Evolutionary conservation across 2,329 filamentous ascomycete species (phyloP), one percentile per base, ranked within the genome.

Genomic region (Fusarium sp.): DNA sequence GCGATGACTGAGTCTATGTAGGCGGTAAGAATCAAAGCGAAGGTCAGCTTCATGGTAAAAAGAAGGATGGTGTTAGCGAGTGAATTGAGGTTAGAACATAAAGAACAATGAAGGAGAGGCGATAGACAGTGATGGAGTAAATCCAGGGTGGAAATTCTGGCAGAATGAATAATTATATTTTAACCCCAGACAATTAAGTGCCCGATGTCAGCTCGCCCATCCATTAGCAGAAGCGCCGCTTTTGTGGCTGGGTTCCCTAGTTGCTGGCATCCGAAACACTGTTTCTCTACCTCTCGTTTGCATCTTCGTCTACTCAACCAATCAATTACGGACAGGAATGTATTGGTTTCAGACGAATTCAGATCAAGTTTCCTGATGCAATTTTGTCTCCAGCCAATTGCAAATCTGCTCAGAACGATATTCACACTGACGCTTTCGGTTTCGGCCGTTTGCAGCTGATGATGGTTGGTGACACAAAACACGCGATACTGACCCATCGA

Each of bases 161-260:
- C 6, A 18, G 13, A 3, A 13, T n/a, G 6, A 2, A 5, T 21
- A 35, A 15, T 37, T 55, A 55, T 54, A n/a, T 18, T 6, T 8
- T n/a, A 15, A 10, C 5, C 11, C 1, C 5, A 26, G 12, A 1
- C 16, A 4, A 15, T 2, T 9, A 8, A 15, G 6, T 10, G 3
- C 2, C 4, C 24, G 4, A 8, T 6, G 18, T 1, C 11, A 28
- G 3, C 8, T 48, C 21, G 13, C 5, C 8, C 6, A 23, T 11
- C 5, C 6, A 1, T n/a, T 9, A 8, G 15, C 1, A 8, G 11
- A n/a, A n/a, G n/a, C n/a, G n/a, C n/a, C 18, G n/a, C n/a, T 21
- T 10, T 13, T 13, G 15, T 39, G 38, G 20, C 12, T 39, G 8
- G 11, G 3, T 39, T 39, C 5, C 6, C 20, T 5, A 23, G 11